These are phyloP conservation scores for Saccharomyces hybrid DNA, from an alignment of 1,139 yeast genomes.

Conservation along the genomic window DNA sequence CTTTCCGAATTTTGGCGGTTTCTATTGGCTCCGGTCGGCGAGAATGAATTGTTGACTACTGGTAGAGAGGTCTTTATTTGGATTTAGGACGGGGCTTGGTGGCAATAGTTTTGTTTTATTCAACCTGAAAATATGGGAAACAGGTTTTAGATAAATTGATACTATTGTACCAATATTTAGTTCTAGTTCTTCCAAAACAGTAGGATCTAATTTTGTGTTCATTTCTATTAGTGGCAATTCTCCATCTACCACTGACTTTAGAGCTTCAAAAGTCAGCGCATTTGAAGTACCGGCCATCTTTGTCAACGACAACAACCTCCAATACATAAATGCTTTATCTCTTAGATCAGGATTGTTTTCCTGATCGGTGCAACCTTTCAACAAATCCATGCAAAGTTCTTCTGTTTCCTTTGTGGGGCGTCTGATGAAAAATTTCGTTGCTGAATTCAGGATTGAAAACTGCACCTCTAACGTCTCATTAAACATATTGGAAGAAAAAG, in stretches of 20 bases:
- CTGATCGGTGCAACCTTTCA: slow-evolving; percentile 70
- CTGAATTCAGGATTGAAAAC: slow-evolving; percentile 63
- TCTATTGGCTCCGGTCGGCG: neutral
- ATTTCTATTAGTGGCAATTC: slow-evolving; percentile 59
- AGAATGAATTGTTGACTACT: slow-evolving; percentile 9
- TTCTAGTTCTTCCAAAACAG: slow-evolving; percentile 70
- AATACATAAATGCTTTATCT: slow-evolving; percentile 78
- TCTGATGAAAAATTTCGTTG: slow-evolving; percentile 58
- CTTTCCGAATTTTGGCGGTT: neutral
- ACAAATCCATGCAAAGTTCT: slow-evolving; percentile 46
- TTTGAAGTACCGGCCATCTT: slow-evolving; percentile 9
- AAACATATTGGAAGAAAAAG: slow-evolving; percentile 31
- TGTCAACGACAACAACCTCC: slow-evolving; percentile 62
- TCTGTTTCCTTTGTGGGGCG: slow-evolving; percentile 50
- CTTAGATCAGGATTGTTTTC: slow-evolving; percentile 74
- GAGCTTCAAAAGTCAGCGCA: slow-evolving; percentile 15
- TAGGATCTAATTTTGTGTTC: slow-evolving; percentile 64
- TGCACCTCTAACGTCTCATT: slow-evolving; percentile 60
- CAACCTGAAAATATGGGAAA: slow-evolving; percentile 65
- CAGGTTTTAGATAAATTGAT: slow-evolving; percentile 77
- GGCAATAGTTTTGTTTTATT: slow-evolving; percentile 50
- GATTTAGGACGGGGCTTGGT: slow-evolving; percentile 53
- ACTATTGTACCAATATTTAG: slow-evolving; percentile 76
- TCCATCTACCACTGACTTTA: slow-evolving; percentile 50
- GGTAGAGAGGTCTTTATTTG: slow-evolving; percentile 14